A percentile compares a stretch with the other conserved stretches of the same genome.
Conservation (phyloP, 805 yeast genomes). For the Candida tallmaniae region DNA sequence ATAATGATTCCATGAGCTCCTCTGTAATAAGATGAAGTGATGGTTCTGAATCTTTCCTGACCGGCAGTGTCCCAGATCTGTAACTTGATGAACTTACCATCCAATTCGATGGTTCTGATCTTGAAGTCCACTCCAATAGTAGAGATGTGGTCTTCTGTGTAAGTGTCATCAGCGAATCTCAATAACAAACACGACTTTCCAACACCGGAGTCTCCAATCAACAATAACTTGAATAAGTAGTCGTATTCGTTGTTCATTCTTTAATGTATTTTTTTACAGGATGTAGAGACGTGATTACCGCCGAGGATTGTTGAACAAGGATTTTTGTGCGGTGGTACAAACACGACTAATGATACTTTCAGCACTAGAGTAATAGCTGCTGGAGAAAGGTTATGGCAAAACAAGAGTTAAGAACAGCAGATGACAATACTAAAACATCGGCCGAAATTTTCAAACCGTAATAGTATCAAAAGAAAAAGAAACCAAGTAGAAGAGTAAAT, state of each 20-base stretch:
- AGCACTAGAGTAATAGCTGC: no score
- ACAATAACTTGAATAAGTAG: constrained; percentile 86
- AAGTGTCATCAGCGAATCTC: constrained; percentile 96
- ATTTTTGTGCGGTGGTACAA: no score
- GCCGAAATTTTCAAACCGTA: no score
- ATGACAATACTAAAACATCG: no score
- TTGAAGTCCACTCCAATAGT: constrained; percentile 97
- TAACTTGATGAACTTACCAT: constrained; percentile 94
- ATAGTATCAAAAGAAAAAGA: no score
- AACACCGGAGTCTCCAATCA: constrained; percentile 98
- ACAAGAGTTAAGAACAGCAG: no score
- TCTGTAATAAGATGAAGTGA: constrained; percentile 94
- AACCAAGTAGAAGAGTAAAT: no score
- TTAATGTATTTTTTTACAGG: neutral
- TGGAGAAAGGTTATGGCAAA: no score
- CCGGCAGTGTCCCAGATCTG: constrained; percentile 99
- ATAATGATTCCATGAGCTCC: constrained; percentile 99
- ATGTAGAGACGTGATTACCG: no score
- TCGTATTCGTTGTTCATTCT: constrained; percentile 93
- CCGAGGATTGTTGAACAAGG: no score
- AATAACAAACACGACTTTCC: constrained; percentile 94
- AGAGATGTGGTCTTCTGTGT: constrained; percentile 93
- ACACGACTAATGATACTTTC: no score
- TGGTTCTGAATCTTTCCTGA: constrained; percentile 96
- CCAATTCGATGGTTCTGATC: constrained; percentile 85